Evolutionary conservation across 495 filamentous ascomycete species (phyloP).

Genomic region (Choiromyces venosus): DNA sequence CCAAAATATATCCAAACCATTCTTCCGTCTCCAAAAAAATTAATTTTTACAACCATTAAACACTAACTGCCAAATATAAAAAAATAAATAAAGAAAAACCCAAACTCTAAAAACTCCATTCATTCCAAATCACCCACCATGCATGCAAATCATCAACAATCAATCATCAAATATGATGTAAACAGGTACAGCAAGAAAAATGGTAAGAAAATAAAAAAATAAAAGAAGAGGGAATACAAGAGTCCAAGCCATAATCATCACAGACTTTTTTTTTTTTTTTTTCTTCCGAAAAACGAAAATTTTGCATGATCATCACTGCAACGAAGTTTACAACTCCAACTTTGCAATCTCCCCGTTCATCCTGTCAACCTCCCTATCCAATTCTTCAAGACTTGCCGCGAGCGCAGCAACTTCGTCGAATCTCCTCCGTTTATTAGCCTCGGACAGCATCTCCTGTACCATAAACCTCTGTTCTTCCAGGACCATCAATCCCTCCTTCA

Average conservation of each 20-base stretch:
- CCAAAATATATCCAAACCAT: background rate
- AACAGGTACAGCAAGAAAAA: background rate
- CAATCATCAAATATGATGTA: background rate
- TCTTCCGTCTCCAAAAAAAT: background rate
- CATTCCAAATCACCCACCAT: background rate
- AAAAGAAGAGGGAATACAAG: background rate
- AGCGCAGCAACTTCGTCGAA: conserved; percentile 86
- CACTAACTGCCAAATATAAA: background rate
- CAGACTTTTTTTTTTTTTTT: background rate
- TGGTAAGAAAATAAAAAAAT: background rate
- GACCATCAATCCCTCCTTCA: conserved; percentile 77
- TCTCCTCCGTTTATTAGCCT: conserved; percentile 70
- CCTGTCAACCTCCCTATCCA: conserved; percentile 74
- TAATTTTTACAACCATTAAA: background rate
- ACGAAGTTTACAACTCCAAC: conserved; percentile 46
- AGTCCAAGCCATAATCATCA: background rate
- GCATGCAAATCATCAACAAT: background rate
- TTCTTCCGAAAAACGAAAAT: background rate
- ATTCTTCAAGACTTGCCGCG: conserved; percentile 73
- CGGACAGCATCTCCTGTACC: conserved; percentile 79
- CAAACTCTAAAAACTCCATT: background rate
- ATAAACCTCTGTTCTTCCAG: conserved; percentile 93
- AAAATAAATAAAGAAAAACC: background rate
- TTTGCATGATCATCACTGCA: background rate
- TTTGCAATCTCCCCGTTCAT: conserved; percentile 52